A percentile compares a stretch with the other conserved stretches of the same genome.
Evolutionary conservation across 441 rosid genomes (phyloP).

Genomic region (Breynia disticha): DNA sequence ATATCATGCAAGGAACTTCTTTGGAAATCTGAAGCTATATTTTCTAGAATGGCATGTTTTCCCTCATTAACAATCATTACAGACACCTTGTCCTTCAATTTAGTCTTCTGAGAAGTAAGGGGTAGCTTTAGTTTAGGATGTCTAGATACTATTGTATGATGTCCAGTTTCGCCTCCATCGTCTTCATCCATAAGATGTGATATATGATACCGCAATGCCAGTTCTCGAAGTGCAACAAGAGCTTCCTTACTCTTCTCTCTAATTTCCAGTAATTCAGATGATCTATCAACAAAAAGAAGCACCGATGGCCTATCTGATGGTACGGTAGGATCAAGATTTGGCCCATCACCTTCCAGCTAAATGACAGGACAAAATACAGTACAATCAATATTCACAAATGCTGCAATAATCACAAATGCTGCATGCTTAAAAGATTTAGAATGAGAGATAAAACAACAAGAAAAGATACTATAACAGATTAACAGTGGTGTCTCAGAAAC

Average conservation of each 20-base stretch:
- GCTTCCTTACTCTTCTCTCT: constrained; percentile 60
- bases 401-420: too few relatives aligned
- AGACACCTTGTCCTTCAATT: constrained; percentile 59
- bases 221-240: constrained; percentile 50
- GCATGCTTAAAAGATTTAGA: too few relatives aligned
- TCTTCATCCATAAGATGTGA: constrained; percentile 24
- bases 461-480: too few relatives aligned
- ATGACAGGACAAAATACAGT: too few relatives aligned
- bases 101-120: constrained; percentile 32
- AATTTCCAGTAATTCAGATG: constrained; percentile 41
- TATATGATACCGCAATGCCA: constrained; percentile 40
- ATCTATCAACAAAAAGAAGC: constrained; percentile 84
- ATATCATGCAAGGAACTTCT: constrained; percentile 72
- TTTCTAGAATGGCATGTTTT: constrained; percentile 43
- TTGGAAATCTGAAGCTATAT: constrained; percentile 40
- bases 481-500: too few relatives aligned
- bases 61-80: constrained; percentile 62
- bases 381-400: too few relatives aligned
- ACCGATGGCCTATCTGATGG: constrained; percentile 51
- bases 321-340: too few relatives aligned
- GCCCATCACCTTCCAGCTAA: too few relatives aligned
- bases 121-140: constrained; percentile 42
- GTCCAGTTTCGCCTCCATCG: constrained; percentile 26
- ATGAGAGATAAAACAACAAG: too few relatives aligned
- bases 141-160: constrained; percentile 23